Conservation (phyloP, 352 stramenopile species). For the Phytophthora hybrid region DNA sequence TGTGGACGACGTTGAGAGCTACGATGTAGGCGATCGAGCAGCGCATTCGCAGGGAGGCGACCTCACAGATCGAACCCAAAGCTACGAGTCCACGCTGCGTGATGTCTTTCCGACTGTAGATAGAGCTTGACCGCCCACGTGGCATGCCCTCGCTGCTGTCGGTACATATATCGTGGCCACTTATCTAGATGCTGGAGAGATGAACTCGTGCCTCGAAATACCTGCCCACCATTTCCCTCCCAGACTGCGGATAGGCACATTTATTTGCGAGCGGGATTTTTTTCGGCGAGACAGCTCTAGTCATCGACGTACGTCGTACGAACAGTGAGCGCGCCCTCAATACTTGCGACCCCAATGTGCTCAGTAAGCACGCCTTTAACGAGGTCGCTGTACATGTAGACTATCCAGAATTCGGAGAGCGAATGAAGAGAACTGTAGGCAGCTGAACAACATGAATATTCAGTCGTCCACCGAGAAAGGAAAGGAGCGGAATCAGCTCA, state of each 20-base stretch:
- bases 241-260: too few species aligned
- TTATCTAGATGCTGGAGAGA: constrained; percentile 39
- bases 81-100: constrained; percentile 44
- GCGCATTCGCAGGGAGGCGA: constrained; percentile 52
- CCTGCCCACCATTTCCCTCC: constrained; percentile 55
- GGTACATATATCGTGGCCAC: not conserved
- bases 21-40: constrained; percentile 62
- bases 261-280: too few species aligned
- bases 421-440: constrained; percentile 83
- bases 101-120: constrained; percentile 22
- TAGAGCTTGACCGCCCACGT: constrained; percentile 18
- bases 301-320: too few species aligned
- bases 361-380: constrained; percentile 80
- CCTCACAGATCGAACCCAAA: constrained; percentile 67
- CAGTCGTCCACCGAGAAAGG: constrained; percentile 82
- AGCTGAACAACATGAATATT: constrained; percentile 86
- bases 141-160: constrained; percentile 7
- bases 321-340: too few species aligned
- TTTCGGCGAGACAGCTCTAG: too few species aligned
- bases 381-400: constrained; percentile 85
- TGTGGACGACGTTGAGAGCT: constrained; percentile 31
- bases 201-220: constrained; percentile 59
- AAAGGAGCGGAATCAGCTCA: constrained; percentile 82
- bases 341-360: too few species aligned
- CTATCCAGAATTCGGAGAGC: constrained; percentile 81